Evolutionary conservation across 106 monocot species (phyloP), one percentile per base, ranked within the genome.

Genomic region (Acorus gramineus): DNA sequence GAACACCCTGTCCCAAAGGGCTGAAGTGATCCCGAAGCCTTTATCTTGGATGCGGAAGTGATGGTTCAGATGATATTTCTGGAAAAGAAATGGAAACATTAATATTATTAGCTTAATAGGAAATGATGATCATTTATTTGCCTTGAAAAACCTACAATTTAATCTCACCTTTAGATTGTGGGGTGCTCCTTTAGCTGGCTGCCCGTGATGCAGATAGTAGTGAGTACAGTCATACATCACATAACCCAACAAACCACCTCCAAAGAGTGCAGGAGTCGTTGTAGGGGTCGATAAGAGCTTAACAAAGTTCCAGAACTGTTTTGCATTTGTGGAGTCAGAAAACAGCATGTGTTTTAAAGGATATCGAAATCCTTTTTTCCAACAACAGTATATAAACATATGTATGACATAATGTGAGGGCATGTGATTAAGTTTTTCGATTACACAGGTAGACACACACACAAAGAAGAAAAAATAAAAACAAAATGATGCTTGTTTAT

Each of bases 181-280:
- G 54, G 66, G 84, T 42, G 75, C 82, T 8, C 83, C 44, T 14
- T 52, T 69, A 52, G 80, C 69, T 14, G 95, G 95, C n/a, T 80
- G 79, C 14, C 90, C 87, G 60, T 90, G 90, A 56, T 95, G 95
- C 7, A 95, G 71, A 61, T 95, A 95, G 62, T 95, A 95, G 63
- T 90, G 95, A 13, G 87, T 95, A 74, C 95, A 95, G 54, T 95
- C 95, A 63, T 95, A 94, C 50, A 86, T 74, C 65, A 94, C 94
- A 67, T 94, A 94, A 50, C 94, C 92, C 73, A 92, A 59, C 59
- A 92, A 66, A 28, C 82, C 84, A 45, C 92, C 92, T 55, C 71
- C 84, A 55, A 87, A 92, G 46, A 92, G 46, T 3, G 77, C 84
- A 14, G 84, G 92, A 49, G 79, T 48, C 3, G 77, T 53, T 3